Conservation (phyloP, 306 rosid genomes). For the Malus asiatica region DNA sequence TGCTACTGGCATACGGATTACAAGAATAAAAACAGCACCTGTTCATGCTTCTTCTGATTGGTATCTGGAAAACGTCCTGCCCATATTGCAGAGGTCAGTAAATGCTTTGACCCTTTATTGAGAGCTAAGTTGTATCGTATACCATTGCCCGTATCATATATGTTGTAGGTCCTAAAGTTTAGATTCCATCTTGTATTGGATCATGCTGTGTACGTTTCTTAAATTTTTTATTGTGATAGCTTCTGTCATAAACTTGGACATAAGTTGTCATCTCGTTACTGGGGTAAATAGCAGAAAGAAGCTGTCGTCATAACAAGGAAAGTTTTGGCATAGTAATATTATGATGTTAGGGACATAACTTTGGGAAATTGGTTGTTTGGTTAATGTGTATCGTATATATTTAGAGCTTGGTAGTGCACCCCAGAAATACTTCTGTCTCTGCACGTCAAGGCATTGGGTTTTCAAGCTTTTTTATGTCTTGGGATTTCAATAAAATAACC, state of each 20-base stretch:
- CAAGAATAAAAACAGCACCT: conserved; percentile 85
- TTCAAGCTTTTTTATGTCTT: background rate
- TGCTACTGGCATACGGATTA: conserved; percentile 60
- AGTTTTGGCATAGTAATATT: background rate
- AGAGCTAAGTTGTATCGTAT: background rate
- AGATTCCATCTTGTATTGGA: background rate
- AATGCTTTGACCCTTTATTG: background rate
- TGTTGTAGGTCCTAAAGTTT: background rate
- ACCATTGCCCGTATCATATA: background rate
- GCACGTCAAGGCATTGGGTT: background rate
- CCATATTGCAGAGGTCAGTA: conserved; percentile 71
- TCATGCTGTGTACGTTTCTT: background rate
- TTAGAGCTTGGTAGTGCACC: background rate
- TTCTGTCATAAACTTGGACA: background rate
- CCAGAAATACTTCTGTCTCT: background rate
- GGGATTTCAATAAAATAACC: too few species aligned
- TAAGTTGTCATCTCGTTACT: background rate
- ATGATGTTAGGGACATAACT: background rate
- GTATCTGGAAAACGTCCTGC: conserved; percentile 90
- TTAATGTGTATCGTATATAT: background rate
- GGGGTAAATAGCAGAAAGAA: background rate
- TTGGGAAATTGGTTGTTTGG: background rate
- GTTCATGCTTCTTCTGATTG: conserved; percentile 74
- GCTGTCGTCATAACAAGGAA: background rate
- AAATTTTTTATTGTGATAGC: background rate